phyloP scores from a whole-genome alignment of 768 basidiomycete genomes.

The Tephrocybe sp. region DNA sequence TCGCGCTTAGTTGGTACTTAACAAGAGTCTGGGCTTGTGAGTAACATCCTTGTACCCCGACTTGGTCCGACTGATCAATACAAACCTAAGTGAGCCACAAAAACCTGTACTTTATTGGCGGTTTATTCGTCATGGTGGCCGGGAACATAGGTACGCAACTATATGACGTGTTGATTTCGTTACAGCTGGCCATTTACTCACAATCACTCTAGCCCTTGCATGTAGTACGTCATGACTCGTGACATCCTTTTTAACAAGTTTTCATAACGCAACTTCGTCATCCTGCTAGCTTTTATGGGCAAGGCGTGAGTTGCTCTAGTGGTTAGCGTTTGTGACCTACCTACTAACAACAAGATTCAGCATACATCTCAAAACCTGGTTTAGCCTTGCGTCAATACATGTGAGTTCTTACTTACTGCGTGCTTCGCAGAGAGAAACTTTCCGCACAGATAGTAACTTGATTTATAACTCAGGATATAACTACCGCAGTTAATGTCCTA shows the following conservation, averaged over 20 bases:
- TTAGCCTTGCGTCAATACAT: not conserved
- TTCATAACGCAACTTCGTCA: too few species aligned
- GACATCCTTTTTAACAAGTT: too few species aligned
- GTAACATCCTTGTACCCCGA: not conserved
- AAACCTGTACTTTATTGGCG: not conserved
- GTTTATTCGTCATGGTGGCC: not conserved
- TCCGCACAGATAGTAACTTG: too few species aligned
- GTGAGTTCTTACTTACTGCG: not conserved
- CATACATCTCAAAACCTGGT: not conserved
- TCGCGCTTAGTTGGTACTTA: not conserved
- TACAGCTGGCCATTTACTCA: too few species aligned
- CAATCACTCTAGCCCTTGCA: not conserved
- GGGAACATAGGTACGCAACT: not conserved
- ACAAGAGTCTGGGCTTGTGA: not conserved
- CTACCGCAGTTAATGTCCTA: constrained; percentile 14
- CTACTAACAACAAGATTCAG: not conserved
- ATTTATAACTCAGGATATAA: constrained; percentile 12
- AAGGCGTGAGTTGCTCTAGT: not conserved
- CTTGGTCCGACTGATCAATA: too few species aligned
- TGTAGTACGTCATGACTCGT: not conserved
- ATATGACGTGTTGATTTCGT: too few species aligned
- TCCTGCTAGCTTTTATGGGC: not conserved
- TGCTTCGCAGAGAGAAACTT: not conserved
- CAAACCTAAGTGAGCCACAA: constrained; percentile 8
- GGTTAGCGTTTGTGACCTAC: too few species aligned